phyloP scores from a whole-genome alignment of 345 rosid species.

The Aethionema arabicum region DNA sequence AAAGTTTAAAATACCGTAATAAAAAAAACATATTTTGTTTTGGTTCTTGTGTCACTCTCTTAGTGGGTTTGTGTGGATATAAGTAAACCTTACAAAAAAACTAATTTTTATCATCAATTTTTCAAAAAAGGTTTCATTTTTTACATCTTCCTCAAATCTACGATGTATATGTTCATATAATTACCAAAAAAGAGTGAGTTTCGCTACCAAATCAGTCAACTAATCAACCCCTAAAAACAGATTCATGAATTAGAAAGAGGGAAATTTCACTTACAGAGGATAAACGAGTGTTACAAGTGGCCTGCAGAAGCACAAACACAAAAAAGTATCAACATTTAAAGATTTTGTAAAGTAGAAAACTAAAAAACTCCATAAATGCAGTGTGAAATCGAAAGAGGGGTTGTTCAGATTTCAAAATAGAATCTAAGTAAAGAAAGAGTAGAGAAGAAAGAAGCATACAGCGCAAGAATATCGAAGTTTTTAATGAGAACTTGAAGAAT shows the following conservation, averaged over 20 bases:
- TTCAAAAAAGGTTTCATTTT: not conserved
- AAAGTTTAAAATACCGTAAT: not conserved
- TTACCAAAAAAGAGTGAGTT: not conserved
- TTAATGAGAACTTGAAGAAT: conserved; percentile 68
- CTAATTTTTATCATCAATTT: not conserved
- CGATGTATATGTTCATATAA: not conserved
- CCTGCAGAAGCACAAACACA: conserved; percentile 46
- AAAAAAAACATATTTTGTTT: conserved; percentile 16
- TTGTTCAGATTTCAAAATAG: conserved; percentile 1
- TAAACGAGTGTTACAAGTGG: conserved; percentile 85
- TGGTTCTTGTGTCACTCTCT: conserved; percentile 11
- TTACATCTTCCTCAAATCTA: not conserved
- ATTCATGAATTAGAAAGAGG: not conserved
- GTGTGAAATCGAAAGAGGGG: conserved; percentile 9
- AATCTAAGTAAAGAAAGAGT: conserved; percentile 15
- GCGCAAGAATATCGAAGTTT: conserved; percentile 90
- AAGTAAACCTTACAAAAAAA: conserved; percentile 20
- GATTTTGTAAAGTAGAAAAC: not conserved
- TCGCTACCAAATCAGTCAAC: not conserved
- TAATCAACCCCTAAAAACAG: not conserved
- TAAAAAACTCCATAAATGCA: conserved; percentile 10
- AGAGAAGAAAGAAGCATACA: conserved; percentile 38
- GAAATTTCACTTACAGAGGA: conserved; percentile 72
- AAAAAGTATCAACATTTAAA: conserved; percentile 13
- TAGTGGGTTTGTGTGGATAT: conserved; percentile 31